These are phyloP conservation scores for Thermothielavioides terrestris DNA, from an alignment of 495 filamentous ascomycete genomes.

Conservation along the genomic window DNA sequence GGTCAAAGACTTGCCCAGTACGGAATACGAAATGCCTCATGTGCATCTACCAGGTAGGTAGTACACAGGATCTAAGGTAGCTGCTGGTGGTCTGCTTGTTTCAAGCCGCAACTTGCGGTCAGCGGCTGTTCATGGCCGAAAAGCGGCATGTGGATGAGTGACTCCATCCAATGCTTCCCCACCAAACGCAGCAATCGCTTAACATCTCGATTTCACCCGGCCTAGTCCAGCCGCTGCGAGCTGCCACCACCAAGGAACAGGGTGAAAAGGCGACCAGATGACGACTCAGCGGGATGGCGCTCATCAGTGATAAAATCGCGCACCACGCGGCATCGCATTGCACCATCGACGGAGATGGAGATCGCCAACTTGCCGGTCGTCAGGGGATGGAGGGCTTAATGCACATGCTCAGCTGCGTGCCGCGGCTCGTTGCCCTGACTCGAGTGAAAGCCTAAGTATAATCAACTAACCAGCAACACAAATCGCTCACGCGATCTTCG, in stretches of 20 bases:
- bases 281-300: too few species aligned
- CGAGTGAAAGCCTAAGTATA: not conserved
- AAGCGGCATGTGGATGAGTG: constrained; percentile 7
- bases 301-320: too few species aligned
- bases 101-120: constrained; percentile 15
- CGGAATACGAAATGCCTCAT: too few species aligned
- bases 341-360: too few species aligned
- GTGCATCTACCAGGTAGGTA: too few species aligned
- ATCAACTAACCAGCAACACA: not conserved
- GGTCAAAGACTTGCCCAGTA: too few species aligned
- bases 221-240: too few species aligned
- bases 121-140: not conserved
- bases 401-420: not conserved
- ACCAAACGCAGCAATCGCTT: not conserved
- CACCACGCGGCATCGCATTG: too few species aligned
- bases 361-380: not conserved
- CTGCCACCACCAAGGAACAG: too few species aligned
- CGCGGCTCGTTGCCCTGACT: not conserved
- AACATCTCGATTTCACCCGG: not conserved
- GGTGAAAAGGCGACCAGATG: too few species aligned
- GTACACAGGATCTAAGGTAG: not conserved
- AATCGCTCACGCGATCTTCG: constrained; percentile 5
- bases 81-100: constrained; percentile 4
- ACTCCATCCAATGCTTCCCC: constrained; percentile 5
- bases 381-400: not conserved